phyloP scores from a whole-genome alignment of 202 grass and related monocot species.

The Musa balbisiana region DNA sequence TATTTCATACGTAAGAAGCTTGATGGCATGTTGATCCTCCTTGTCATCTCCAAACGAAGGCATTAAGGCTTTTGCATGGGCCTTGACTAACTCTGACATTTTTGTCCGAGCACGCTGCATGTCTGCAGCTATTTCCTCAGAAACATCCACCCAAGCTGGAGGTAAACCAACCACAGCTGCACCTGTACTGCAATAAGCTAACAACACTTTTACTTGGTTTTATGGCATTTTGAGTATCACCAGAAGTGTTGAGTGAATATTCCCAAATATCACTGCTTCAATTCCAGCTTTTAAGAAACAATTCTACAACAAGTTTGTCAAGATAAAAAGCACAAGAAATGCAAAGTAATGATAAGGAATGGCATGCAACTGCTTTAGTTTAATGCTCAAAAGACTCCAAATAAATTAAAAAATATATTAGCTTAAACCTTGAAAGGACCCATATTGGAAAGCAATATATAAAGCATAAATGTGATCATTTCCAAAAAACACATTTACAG shows the following conservation, averaged over 20 bases:
- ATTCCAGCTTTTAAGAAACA: background rate
- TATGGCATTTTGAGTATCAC: background rate
- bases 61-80: constrained; percentile 88
- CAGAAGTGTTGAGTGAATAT: background rate
- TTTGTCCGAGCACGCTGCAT: constrained; percentile 84
- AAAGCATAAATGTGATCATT: too few species aligned
- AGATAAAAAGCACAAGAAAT: too few species aligned
- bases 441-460: too few species aligned
- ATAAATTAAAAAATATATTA: too few species aligned
- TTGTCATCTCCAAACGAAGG: constrained; percentile 80
- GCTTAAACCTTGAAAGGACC: too few species aligned
- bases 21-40: constrained; percentile 66
- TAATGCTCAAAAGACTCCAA: too few species aligned
- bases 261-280: background rate
- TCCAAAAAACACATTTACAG: too few species aligned
- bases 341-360: too few species aligned
- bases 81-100: constrained; percentile 79
- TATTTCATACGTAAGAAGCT: constrained; percentile 76
- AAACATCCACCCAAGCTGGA: constrained; percentile 89
- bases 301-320: too few species aligned
- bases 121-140: constrained; percentile 78
- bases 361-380: too few species aligned
- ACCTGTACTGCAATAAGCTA: constrained; percentile 46
- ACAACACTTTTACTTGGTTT: constrained; percentile 12
- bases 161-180: constrained; percentile 54